A percentile compares a stretch with the other conserved stretches of the same genome.
These are phyloP conservation scores for Pachyrhizus erosus DNA, from an alignment of 306 rosid genomes.

Conservation along the genomic window DNA sequence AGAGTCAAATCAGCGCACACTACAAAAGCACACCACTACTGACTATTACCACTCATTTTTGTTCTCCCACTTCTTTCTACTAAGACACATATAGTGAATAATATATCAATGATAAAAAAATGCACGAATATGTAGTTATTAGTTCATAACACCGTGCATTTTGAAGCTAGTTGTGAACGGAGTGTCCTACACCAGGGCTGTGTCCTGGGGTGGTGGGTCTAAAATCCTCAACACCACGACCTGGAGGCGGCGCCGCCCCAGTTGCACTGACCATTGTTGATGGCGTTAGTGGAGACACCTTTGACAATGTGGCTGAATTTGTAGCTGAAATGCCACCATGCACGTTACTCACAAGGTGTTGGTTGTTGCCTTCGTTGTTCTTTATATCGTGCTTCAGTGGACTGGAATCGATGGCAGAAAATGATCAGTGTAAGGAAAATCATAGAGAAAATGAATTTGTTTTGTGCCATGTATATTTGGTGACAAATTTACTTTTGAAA, in stretches of 20 bases:
- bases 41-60: neutral
- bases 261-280: constrained; percentile 19
- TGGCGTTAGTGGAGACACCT: constrained; percentile 41
- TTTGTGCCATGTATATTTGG: constrained; percentile 43
- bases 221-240: constrained; percentile 47
- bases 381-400: constrained; percentile 49
- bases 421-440: constrained; percentile 41
- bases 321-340: constrained; percentile 1
- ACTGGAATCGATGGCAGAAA: constrained; percentile 21
- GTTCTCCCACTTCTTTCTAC: too few species aligned
- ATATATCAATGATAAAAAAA: neutral
- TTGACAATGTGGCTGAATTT: neutral
- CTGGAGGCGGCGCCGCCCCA: constrained; percentile 35
- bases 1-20: neutral
- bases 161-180: constrained; percentile 47
- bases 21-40: neutral
- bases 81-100: too few species aligned
- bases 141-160: neutral
- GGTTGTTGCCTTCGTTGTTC: neutral
- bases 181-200: constrained; percentile 80
- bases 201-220: constrained; percentile 80
- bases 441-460: constrained; percentile 27
- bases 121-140: neutral
- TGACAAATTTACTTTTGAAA: neutral
- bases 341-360: neutral